phyloP scores from a whole-genome alignment of 352 stramenopile species.

The Pythium phragmitis region DNA sequence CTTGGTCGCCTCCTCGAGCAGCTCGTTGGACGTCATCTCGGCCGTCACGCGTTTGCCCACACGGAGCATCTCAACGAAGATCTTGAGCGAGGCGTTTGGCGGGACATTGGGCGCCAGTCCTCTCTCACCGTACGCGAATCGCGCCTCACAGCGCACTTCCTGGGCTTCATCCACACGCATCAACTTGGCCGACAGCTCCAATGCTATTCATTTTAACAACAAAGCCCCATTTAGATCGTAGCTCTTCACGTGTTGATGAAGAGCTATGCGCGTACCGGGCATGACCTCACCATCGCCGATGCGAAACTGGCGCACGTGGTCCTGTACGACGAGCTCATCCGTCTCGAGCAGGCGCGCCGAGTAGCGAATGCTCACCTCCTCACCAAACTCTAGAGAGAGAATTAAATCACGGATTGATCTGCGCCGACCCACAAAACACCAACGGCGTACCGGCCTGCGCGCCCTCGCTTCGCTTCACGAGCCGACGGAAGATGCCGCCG shows the following conservation, averaged over 20 bases:
- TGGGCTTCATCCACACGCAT: constrained; percentile 71
- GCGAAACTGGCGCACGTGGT: constrained; percentile 69
- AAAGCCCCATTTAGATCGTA: background rate
- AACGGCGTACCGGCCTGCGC: constrained; percentile 49
- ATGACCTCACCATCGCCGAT: constrained; percentile 82
- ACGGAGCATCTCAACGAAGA: constrained; percentile 56
- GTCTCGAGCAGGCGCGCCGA: constrained; percentile 54
- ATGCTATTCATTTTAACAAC: constrained; percentile 28
- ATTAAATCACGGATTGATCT: background rate
- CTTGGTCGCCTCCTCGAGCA: constrained; percentile 72
- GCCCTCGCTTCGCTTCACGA: constrained; percentile 53
- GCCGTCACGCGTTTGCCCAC: constrained; percentile 66
- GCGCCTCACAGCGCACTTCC: constrained; percentile 71
- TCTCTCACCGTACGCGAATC: constrained; percentile 77
- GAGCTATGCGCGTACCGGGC: constrained; percentile 41
- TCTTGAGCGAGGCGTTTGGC: constrained; percentile 47
- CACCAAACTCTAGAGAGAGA: constrained; percentile 58
- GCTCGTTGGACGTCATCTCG: constrained; percentile 73
- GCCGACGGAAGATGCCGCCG: constrained; percentile 76
- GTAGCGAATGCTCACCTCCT: constrained; percentile 77
- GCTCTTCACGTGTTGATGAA: background rate
- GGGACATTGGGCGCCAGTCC: constrained; percentile 49
- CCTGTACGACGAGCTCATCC: constrained; percentile 35
- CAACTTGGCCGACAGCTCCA: constrained; percentile 79
- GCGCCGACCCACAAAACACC: background rate